Conservation (phyloP, 2,329 filamentous ascomycete species). For the Colletotrichum tabaci region DNA sequence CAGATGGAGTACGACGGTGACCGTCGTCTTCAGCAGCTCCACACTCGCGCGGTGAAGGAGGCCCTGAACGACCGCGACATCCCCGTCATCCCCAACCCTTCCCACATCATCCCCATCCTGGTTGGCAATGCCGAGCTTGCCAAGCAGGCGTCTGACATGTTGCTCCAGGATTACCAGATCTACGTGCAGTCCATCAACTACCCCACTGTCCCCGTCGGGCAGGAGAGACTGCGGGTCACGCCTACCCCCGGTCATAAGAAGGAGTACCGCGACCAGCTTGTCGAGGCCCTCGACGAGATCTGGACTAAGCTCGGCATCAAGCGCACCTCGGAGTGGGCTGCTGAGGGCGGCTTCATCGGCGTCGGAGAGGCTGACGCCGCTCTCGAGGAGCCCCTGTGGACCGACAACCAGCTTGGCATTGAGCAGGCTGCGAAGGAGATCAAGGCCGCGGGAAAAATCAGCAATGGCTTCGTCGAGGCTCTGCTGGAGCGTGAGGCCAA, state of each 20-base stretch:
- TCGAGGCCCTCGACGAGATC: slow-evolving; percentile 86
- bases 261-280: slow-evolving; percentile 87
- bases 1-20: slow-evolving; percentile 90
- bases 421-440: slow-evolving; percentile 76
- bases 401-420: slow-evolving; percentile 87
- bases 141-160: slow-evolving; percentile 91
- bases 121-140: slow-evolving; percentile 95
- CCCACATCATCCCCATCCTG: slow-evolving; percentile 93
- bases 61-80: slow-evolving; percentile 85
- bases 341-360: slow-evolving; percentile 92
- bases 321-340: slow-evolving; percentile 92
- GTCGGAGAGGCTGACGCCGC: slow-evolving; percentile 81
- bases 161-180: slow-evolving; percentile 90
- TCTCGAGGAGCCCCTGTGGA: slow-evolving; percentile 86
- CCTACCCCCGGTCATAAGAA: slow-evolving; percentile 93
- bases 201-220: slow-evolving; percentile 96
- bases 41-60: slow-evolving; percentile 95
- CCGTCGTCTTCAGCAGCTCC: slow-evolving; percentile 92
- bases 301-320: slow-evolving; percentile 93
- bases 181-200: slow-evolving; percentile 99
- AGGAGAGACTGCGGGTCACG: slow-evolving; percentile 95
- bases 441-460: slow-evolving; percentile 58
- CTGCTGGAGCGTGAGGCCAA: slow-evolving; percentile 70
- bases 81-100: slow-evolving; percentile 97
- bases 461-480: slow-evolving; percentile 67